Evolutionary conservation across 345 rosid genomes (phyloP), one percentile per base, ranked within the genome.

Genomic region (Fremontodendron californicum): DNA sequence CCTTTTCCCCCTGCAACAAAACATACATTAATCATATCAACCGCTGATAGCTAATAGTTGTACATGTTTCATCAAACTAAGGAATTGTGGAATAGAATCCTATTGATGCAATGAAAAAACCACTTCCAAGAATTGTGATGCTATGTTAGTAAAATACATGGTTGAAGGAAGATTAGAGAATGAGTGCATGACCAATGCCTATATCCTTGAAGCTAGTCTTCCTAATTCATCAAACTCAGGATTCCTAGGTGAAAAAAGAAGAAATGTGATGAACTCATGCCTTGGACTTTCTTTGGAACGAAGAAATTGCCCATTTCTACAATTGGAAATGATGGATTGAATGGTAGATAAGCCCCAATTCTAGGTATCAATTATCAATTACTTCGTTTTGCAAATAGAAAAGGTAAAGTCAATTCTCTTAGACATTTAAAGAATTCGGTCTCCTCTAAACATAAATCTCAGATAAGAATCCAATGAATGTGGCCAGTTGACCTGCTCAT

Each of bases 1-100:
- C 65, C 39, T 29, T 29, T 60, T 27, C 35, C 65, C 61, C 65
- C 99, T 91, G 96, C 85, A 84, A 78, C 33, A 13, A 82, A 80
- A 55, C 65, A 29, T 0, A n/a, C 4, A 11, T 9, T 39, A n/a
- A 7, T n/a, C 16, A 15, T 19, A 79, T 74, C 54, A 45, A 29
- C 19, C 13, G 12, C 23, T 21, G 6, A 3, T 65, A 19, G 42
- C 73, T 69, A 46, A 45, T n/a, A 70, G 10, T 48, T 48, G 9
- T 48, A 48, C 25, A 48, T 29, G 25, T 42, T 43, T 67, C 48
- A 25, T 67, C 33, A 4, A 55, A 55, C 62, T 4, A 43, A n/a
- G 33, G 51, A 67, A 16, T 35, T 35, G 21, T 39, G 31, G 19
- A 71, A 78, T 1, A 37, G 43, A 72, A 25, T 19, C 25, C 57